A percentile compares a stretch with the other conserved stretches of the same genome.
Evolutionary conservation across 2,329 filamentous ascomycete species (phyloP).

Genomic region (Hortaea werneckii): DNA sequence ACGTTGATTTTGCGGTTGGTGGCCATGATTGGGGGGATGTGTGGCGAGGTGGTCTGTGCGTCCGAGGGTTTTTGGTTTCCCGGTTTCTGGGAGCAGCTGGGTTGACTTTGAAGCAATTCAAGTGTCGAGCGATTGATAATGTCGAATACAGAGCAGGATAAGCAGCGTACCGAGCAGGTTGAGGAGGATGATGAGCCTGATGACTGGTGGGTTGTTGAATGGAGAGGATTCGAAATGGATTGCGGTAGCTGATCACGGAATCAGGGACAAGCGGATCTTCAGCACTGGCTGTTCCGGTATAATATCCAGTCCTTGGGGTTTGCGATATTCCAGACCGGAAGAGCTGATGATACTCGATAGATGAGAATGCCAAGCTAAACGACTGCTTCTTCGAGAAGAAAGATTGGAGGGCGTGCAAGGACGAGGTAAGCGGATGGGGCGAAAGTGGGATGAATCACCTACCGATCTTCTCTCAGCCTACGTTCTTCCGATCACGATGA

Average conservation of each 20-base stretch:
- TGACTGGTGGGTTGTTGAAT: conserved; percentile 63
- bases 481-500: too few species aligned
- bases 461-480: too few species aligned
- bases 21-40: conserved; percentile 4
- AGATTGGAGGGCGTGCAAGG: conserved; percentile 82
- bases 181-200: conserved; percentile 74
- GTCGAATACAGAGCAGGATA: conserved; percentile 1
- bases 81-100: too few species aligned
- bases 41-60: background rate
- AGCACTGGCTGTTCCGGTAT: conserved; percentile 87
- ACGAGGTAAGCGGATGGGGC: conserved; percentile 85
- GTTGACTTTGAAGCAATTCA: too few species aligned
- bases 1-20: conserved; percentile 50
- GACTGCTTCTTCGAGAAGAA: conserved; percentile 95
- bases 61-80: background rate
- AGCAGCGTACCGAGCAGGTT: background rate
- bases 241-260: background rate
- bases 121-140: too few species aligned
- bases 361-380: conserved; percentile 80
- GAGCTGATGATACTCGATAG: too few species aligned
- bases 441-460: too few species aligned
- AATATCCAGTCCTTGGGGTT: too few species aligned
- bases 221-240: background rate
- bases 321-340: too few species aligned
- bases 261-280: conserved; percentile 94